A percentile compares a stretch with the other conserved stretches of the same genome.
These are phyloP conservation scores for Ceratocystis albifundus DNA, from an alignment of 2,329 filamentous ascomycete genomes.

Conservation along the genomic window DNA sequence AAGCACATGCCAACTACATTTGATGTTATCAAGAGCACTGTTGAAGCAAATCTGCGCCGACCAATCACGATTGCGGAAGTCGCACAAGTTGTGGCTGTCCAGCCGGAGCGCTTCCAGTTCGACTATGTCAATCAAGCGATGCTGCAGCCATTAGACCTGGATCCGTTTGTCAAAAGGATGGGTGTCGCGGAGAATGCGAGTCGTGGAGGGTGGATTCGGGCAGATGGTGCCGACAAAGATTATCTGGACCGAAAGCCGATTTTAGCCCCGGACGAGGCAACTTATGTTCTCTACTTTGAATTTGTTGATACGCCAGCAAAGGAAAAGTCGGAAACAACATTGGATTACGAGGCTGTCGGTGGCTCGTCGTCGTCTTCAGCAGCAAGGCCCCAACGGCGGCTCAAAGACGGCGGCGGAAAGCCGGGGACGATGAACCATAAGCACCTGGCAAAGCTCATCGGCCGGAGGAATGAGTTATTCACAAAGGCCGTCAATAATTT, in stretches of 20 bases:
- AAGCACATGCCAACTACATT: conserved; percentile 90
- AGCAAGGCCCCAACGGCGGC: conserved; percentile 77
- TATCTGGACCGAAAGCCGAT: conserved; percentile 4
- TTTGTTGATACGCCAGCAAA: conserved; percentile 58
- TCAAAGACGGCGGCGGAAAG: conserved; percentile 61
- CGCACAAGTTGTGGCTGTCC: conserved; percentile 64
- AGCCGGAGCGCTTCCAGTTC: conserved; percentile 71
- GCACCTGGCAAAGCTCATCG: conserved; percentile 47
- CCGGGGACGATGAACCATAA: conserved; percentile 14
- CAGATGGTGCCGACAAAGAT: conserved; percentile 6
- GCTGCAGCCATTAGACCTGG: conserved; percentile 60
- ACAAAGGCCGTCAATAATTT: conserved; percentile 63
- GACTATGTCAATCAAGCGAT: conserved; percentile 75
- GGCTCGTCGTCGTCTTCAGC: background rate
- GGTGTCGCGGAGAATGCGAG: background rate
- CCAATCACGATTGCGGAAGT: conserved; percentile 65
- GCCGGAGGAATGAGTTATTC: conserved; percentile 80
- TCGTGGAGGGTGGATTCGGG: conserved; percentile 11
- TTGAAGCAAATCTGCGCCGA: conserved; percentile 69
- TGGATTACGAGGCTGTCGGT: background rate
- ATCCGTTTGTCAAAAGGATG: background rate
- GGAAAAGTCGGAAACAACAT: background rate
- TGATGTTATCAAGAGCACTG: conserved; percentile 71
- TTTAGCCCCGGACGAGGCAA: background rate
- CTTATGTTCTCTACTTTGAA: conserved; percentile 75